Conservation (phyloP, 1,139 yeast species). For the Candida dubliniensis region DNA sequence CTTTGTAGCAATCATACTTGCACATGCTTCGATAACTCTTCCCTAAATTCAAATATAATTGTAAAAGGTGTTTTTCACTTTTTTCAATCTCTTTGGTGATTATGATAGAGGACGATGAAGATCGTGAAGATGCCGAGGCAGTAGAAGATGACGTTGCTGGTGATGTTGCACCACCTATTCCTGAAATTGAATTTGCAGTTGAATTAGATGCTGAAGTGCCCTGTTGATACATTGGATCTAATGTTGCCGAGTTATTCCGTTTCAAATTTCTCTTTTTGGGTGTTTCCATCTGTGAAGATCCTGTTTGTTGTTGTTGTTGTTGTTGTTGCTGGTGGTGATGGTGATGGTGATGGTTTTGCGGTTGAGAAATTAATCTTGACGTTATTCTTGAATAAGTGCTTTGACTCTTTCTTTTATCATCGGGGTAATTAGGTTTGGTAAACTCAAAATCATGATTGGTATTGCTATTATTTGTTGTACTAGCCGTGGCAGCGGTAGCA, state of each 20-base stretch:
- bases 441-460: slow-evolving; percentile 30
- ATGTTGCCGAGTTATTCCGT: slow-evolving; percentile 27
- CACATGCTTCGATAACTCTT: slow-evolving; percentile 64
- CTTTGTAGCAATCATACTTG: slow-evolving; percentile 76
- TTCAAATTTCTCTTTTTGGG: slow-evolving; percentile 22
- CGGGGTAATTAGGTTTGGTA: slow-evolving; percentile 37
- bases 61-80: slow-evolving; percentile 46
- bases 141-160: slow-evolving; percentile 7
- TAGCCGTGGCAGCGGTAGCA: slow-evolving; percentile 3
- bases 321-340: not conserved
- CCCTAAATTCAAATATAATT: slow-evolving; percentile 62
- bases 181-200: slow-evolving; percentile 6
- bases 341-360: slow-evolving; percentile 18
- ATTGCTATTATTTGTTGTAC: slow-evolving; percentile 4
- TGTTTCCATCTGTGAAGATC: slow-evolving; percentile 8
- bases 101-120: slow-evolving; percentile 12
- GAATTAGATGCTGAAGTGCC: slow-evolving; percentile 2
- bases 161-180: slow-evolving; percentile 1
- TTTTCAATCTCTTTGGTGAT: slow-evolving; percentile 36
- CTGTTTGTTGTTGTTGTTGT: slow-evolving; percentile 1
- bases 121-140: slow-evolving; percentile 5
- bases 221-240: slow-evolving; percentile 12
- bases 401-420: slow-evolving; percentile 23
- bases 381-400: slow-evolving; percentile 49
- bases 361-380: slow-evolving; percentile 54